phyloP scores from a whole-genome alignment of 805 yeast species.

The Allodekkera sacchari region DNA sequence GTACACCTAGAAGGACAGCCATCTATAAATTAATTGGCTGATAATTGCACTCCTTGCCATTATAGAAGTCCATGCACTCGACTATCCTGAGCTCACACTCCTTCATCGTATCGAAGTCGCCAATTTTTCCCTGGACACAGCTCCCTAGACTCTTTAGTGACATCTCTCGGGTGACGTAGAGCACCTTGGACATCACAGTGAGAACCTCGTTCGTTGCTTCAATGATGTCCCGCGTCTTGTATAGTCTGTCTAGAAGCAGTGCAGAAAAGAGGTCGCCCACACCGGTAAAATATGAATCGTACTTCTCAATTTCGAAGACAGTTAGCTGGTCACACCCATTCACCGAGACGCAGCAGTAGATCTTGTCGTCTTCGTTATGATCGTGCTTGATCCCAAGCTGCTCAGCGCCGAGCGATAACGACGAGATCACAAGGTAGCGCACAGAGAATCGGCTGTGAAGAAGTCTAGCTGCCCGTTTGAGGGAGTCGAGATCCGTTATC shows the following conservation, averaged over 20 bases:
- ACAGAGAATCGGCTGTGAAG: slow-evolving; percentile 44
- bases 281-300: slow-evolving; percentile 84
- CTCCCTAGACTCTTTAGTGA: slow-evolving; percentile 30
- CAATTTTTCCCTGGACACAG: slow-evolving; percentile 40
- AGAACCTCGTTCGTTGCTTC: slow-evolving; percentile 46
- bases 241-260: slow-evolving; percentile 55
- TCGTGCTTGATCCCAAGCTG: slow-evolving; percentile 13
- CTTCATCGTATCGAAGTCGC: slow-evolving; percentile 51
- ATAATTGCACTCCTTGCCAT: slow-evolving; percentile 6
- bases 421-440: slow-evolving; percentile 59
- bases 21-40: slow-evolving; percentile 4
- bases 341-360: slow-evolving; percentile 41
- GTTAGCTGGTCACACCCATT: slow-evolving; percentile 12
- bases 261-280: slow-evolving; percentile 92
- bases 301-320: slow-evolving; percentile 45
- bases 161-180: slow-evolving; percentile 36
- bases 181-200: slow-evolving; percentile 45
- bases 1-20: too few relatives aligned
- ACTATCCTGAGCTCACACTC: slow-evolving; percentile 65
- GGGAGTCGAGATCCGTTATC: slow-evolving; percentile 30
- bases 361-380: slow-evolving; percentile 11
- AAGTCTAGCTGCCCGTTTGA: slow-evolving; percentile 36
- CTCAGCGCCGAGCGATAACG: slow-evolving; percentile 28
- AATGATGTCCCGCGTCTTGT: slow-evolving; percentile 19
- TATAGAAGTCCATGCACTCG: slow-evolving; percentile 40